Base-by-base conservation (phyloP, 495 filamentous ascomycete genomes). In the Tricharina praecox region DNA sequence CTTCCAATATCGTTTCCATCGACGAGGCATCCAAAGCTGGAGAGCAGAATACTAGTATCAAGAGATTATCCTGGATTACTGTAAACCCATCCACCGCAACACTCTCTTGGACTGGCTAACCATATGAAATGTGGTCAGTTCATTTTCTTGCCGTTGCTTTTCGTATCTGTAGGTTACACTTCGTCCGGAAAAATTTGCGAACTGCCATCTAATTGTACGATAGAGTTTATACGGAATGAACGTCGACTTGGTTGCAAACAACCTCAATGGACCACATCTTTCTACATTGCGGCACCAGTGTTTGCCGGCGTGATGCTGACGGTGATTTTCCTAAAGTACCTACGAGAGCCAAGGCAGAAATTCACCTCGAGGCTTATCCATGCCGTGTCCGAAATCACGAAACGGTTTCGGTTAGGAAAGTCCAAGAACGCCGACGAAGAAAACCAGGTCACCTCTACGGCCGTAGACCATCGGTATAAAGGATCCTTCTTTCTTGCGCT, bases 31-130 rank as follows among this genome's bases (percentile, higher is more conserved):
- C 47, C 19, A 47, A 50, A 8, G 49, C 50, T 16, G 43, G 55
- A 23, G 47, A 57, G 23, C 50, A 58, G 32, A 53, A 51, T 19
- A 49, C 33, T 2, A 59, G 55, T 24, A 45, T 59, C 21, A 57
- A 57, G 15, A 41, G 55, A 15, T 20, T 59, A 10, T 54, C 49
- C 16, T 59, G 54, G 55, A 50, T 59, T 28, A 59, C 55, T 24
- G 54, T 59, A 43, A 24, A 53, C 16, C 18, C 21, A 21, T 19
- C 9, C 24, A n/a, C n/a, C n/a, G 20, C 15, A 15, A 15, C 9
- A 15, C 20, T n/a, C 13, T 4, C 16, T 39, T 32, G 30, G 2
- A 24, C n/a, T n/a, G n/a, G n/a, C n/a, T n/a, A n/a, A n/a, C 21
- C n/a, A 9, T n/a, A 34, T 51, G 18, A 28, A 20, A n/a, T n/a